Conservation (phyloP, 495 filamentous ascomycete genomes). For the Neurospora discreta region DNA sequence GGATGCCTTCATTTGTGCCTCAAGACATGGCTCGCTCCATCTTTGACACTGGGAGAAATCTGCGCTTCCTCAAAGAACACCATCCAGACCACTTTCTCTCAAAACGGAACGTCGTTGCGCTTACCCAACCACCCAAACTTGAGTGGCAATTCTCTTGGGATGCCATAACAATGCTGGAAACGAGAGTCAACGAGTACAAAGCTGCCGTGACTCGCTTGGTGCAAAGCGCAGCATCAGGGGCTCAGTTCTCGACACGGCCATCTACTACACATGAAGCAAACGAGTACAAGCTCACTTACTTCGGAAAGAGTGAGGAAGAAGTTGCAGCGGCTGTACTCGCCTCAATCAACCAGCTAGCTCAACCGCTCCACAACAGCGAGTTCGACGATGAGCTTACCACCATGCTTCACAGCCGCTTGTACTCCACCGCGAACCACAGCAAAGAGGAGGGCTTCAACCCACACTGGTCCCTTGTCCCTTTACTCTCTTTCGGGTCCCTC, state of each 20-base stretch:
- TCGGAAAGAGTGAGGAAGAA: conserved; percentile 38
- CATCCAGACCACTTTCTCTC: conserved; percentile 72
- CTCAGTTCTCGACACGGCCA: background rate
- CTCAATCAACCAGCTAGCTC: conserved; percentile 37
- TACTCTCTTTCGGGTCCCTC: conserved; percentile 65
- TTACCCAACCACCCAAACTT: conserved; percentile 43
- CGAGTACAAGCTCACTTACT: conserved; percentile 27
- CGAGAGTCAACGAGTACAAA: conserved; percentile 54
- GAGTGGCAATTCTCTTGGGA: conserved; percentile 70
- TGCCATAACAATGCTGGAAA: conserved; percentile 52
- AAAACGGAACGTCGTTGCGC: conserved; percentile 31
- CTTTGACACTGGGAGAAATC: conserved; percentile 67
- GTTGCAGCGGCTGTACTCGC: conserved; percentile 37
- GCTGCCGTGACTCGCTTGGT: conserved; percentile 34
- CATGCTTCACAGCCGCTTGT: conserved; percentile 21
- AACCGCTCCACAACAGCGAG: conserved; percentile 13
- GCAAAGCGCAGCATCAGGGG: background rate
- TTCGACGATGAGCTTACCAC: conserved; percentile 21
- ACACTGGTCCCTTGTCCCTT: conserved; percentile 57
- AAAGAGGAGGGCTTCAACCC: conserved; percentile 43
- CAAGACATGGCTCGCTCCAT: conserved; percentile 51
- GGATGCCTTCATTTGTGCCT: conserved; percentile 57
- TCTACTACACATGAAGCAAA: background rate
- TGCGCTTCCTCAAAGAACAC: conserved; percentile 60
- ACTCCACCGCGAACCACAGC: conserved; percentile 1